Conservation (phyloP, 176 grass and related monocot species). For the Canna indica region DNA sequence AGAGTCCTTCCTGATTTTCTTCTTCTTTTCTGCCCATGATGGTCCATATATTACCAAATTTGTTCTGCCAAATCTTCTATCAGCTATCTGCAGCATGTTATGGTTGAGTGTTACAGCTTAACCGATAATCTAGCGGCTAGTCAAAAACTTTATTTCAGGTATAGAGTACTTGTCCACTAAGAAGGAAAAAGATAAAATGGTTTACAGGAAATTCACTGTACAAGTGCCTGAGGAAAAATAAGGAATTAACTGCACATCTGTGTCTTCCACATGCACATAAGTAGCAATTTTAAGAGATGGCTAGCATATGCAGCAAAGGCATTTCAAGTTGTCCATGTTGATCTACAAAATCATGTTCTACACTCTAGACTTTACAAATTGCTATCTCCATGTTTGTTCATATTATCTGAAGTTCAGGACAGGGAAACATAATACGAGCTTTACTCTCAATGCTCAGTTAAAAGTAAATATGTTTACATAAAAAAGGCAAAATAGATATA, state of each 20-base stretch:
- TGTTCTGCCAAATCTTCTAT: slow-evolving; percentile 87
- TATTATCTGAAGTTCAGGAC: too few relatives aligned
- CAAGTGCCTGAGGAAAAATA: background rate
- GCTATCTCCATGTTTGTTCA: too few relatives aligned
- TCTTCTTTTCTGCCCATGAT: slow-evolving; percentile 77
- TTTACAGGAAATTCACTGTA: background rate
- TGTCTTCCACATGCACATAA: background rate
- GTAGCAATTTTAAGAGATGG: background rate
- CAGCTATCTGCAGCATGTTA: slow-evolving; percentile 58
- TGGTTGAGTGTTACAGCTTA: background rate
- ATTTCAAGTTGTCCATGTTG: background rate
- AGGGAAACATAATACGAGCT: too few relatives aligned
- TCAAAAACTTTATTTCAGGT: background rate
- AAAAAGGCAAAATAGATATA: too few relatives aligned
- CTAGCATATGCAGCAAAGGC: background rate
- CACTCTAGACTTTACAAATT: too few relatives aligned
- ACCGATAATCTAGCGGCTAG: background rate
- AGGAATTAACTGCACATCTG: background rate
- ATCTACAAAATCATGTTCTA: too few relatives aligned
- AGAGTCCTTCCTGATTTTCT: slow-evolving; percentile 23
- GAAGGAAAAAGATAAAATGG: slow-evolving; percentile 17
- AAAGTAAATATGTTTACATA: too few relatives aligned
- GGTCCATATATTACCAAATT: slow-evolving; percentile 94
- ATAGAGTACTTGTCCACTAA: background rate
- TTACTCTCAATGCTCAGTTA: too few relatives aligned